These are phyloP conservation scores for Fusarium austroafricanum DNA, from an alignment of 2,329 filamentous ascomycete species.

Conservation along the genomic window DNA sequence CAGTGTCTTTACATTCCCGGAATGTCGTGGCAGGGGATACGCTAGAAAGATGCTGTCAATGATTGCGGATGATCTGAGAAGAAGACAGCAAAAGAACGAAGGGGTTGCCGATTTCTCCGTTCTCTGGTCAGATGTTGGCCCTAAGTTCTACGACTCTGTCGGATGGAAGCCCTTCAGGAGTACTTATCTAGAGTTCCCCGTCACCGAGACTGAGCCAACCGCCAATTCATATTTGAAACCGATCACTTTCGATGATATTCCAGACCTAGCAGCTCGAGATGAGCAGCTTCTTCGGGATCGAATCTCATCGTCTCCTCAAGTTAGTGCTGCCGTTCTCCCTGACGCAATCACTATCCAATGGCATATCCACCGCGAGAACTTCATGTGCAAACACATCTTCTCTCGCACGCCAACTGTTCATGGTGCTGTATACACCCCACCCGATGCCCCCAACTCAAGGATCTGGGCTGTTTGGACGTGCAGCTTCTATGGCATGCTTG, in stretches of 20 bases:
- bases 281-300: constrained; percentile 68
- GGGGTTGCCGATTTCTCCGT: constrained; percentile 73
- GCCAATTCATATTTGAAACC: constrained; percentile 48
- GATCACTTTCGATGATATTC: constrained; percentile 71
- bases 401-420: constrained; percentile 68
- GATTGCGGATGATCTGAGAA: constrained; percentile 60
- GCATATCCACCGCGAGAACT: constrained; percentile 82
- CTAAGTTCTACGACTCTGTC: constrained; percentile 79
- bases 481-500: constrained; percentile 69
- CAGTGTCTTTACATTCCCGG: constrained; percentile 79
- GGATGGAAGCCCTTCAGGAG: constrained; percentile 84
- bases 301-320: constrained; percentile 55
- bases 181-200: constrained; percentile 73
- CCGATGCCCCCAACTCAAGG: constrained; percentile 61
- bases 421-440: constrained; percentile 73
- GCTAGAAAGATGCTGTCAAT: constrained; percentile 80
- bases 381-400: constrained; percentile 74
- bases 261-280: constrained; percentile 71
- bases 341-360: constrained; percentile 57
- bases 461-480: constrained; percentile 81
- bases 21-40: constrained; percentile 78
- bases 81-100: constrained; percentile 42
- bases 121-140: constrained; percentile 88
- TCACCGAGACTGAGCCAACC: constrained; percentile 45
- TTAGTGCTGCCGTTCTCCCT: constrained; percentile 51